Evolutionary conservation across 2,329 filamentous ascomycete species (phyloP).

Genomic region (Didymella glomerata): DNA sequence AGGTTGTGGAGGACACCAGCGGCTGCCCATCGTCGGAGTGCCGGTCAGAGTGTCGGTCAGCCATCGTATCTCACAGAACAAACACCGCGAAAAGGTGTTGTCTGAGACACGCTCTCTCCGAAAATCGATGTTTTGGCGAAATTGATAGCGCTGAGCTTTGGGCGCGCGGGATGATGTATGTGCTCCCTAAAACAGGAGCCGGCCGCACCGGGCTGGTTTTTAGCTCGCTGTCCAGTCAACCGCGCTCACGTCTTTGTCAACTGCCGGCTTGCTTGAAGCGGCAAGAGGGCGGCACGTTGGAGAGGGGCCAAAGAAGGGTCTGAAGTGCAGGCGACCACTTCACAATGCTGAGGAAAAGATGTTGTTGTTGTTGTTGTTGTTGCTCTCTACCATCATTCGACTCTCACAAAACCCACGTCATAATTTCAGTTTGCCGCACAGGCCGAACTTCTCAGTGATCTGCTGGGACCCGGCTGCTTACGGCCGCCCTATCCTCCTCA

Average conservation of each 20-base stretch:
- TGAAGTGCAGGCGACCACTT: neutral
- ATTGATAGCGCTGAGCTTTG: slow-evolving; percentile 21
- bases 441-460: slow-evolving; percentile 13
- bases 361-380: slow-evolving; percentile 5
- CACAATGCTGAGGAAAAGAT: neutral
- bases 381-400: neutral
- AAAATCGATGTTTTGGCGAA: slow-evolving; percentile 18
- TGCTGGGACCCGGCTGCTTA: slow-evolving; percentile 8
- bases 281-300: neutral
- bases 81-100: slow-evolving; percentile 13
- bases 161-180: slow-evolving; percentile 24
- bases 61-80: slow-evolving; percentile 24
- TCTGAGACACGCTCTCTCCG: slow-evolving; percentile 10
- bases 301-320: neutral
- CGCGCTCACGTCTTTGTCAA: slow-evolving; percentile 15
- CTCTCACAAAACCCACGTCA: slow-evolving; percentile 14
- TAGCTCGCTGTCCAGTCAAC: slow-evolving; percentile 33
- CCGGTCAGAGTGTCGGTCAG: slow-evolving; percentile 17
- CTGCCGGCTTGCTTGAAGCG: neutral
- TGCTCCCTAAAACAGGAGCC: slow-evolving; percentile 27
- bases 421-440: slow-evolving; percentile 12
- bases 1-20: slow-evolving; percentile 28
- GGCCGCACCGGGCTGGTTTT: slow-evolving; percentile 24
- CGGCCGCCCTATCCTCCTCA: neutral
- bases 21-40: slow-evolving; percentile 21